These are phyloP conservation scores for Pontederia paniculata DNA, from an alignment of 176 grass and related monocot species.

Conservation along the genomic window DNA sequence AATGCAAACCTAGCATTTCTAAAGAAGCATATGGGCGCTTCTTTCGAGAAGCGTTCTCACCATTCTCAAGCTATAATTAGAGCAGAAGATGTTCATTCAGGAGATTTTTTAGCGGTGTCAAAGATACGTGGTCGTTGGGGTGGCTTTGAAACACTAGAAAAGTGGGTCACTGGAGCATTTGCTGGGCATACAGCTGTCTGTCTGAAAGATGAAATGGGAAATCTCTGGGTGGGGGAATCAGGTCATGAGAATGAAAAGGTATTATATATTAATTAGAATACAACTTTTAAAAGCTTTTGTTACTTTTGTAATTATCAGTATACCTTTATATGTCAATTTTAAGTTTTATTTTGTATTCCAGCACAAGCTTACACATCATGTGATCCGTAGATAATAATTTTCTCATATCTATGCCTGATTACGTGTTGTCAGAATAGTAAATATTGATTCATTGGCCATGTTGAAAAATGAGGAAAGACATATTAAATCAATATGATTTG, in stretches of 20 bases:
- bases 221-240: slow-evolving; percentile 87
- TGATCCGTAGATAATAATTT: too few species aligned
- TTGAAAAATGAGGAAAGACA: too few species aligned
- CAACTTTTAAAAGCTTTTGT: background rate
- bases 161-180: slow-evolving; percentile 97
- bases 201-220: slow-evolving; percentile 78
- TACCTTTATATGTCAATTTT: too few species aligned
- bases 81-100: slow-evolving; percentile 63
- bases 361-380: too few species aligned
- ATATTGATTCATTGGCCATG: too few species aligned
- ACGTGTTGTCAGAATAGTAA: too few species aligned
- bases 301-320: background rate
- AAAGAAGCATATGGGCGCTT: slow-evolving; percentile 83
- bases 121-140: slow-evolving; percentile 96
- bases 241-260: slow-evolving; percentile 95
- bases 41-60: slow-evolving; percentile 55
- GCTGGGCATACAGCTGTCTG: slow-evolving; percentile 92
- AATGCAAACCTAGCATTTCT: slow-evolving; percentile 87
- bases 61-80: slow-evolving; percentile 53
- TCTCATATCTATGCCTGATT: too few species aligned
- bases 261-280: background rate
- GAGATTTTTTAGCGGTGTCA: slow-evolving; percentile 83
- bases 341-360: too few species aligned
- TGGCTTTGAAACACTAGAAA: slow-evolving; percentile 90
- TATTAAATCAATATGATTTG: too few species aligned